Conservation (phyloP, 345 rosid genomes). For the Cochlearia excelsa region DNA sequence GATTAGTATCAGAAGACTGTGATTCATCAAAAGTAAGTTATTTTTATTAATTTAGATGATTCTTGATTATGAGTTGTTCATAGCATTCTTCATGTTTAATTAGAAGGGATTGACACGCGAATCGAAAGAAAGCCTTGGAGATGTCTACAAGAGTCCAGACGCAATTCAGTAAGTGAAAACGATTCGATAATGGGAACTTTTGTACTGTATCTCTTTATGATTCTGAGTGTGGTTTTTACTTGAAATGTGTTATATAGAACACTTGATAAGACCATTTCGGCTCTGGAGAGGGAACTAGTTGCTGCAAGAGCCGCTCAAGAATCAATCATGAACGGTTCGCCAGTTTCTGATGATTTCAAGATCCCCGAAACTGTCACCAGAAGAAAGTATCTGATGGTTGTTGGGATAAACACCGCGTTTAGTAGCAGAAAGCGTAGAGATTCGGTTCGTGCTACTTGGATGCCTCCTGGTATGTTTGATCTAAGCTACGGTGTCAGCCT, state of each 20-base stretch:
- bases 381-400: conserved; percentile 81
- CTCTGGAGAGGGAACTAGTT: conserved; percentile 76
- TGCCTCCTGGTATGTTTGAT: conserved; percentile 78
- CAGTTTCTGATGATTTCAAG: conserved; percentile 58
- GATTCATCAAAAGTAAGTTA: conserved; percentile 57
- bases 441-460: conserved; percentile 93
- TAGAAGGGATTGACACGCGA: conserved; percentile 57
- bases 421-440: conserved; percentile 95
- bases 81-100: conserved; percentile 11
- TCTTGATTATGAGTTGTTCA: conserved; percentile 5
- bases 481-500: neutral
- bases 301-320: conserved; percentile 89
- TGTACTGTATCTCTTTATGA: neutral
- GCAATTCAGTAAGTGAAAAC: conserved; percentile 61
- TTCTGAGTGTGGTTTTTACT: conserved; percentile 15
- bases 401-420: conserved; percentile 91
- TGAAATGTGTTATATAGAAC: conserved; percentile 46
- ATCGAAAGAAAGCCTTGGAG: conserved; percentile 53
- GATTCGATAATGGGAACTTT: conserved; percentile 1
- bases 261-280: conserved; percentile 72
- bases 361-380: conserved; percentile 44
- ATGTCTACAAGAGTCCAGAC: conserved; percentile 68
- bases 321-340: conserved; percentile 75
- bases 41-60: neutral
- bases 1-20: conserved; percentile 70